phyloP scores from a whole-genome alignment of 2,329 filamentous ascomycete genomes.

The Fusarium sp. region DNA sequence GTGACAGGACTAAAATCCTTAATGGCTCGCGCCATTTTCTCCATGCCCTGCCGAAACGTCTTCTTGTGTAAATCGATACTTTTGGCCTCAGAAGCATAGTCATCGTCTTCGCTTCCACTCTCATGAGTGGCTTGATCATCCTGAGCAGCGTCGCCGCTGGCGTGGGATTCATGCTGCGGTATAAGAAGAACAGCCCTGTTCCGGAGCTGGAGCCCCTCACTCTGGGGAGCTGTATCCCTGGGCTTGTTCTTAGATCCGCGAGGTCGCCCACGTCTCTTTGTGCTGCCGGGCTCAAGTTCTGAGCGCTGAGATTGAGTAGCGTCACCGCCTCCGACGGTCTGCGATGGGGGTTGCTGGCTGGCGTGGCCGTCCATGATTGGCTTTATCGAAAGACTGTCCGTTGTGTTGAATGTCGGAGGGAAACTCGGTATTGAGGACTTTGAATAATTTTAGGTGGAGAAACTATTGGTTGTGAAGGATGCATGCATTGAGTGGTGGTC shows the following conservation, averaged over 20 bases:
- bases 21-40: neutral
- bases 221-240: neutral
- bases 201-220: neutral
- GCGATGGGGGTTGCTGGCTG: neutral
- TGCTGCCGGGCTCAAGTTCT: rapidly evolving
- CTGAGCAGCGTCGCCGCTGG: neutral
- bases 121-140: neutral
- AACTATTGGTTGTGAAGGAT: neutral
- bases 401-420: neutral
- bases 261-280: neutral
- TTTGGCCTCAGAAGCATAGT: neutral
- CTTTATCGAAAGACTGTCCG: neutral
- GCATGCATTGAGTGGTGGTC: neutral
- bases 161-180: neutral
- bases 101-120: neutral
- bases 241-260: neutral
- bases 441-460: neutral
- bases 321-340: too few species aligned
- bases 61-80: neutral
- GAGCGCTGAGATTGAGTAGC: neutral
- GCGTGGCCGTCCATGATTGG: neutral
- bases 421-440: neutral
- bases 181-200: neutral
- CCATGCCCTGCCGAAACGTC: neutral
- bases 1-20: neutral